Conservation (phyloP, 176 grass and related monocot species). For the Oryza nivara region DNA sequence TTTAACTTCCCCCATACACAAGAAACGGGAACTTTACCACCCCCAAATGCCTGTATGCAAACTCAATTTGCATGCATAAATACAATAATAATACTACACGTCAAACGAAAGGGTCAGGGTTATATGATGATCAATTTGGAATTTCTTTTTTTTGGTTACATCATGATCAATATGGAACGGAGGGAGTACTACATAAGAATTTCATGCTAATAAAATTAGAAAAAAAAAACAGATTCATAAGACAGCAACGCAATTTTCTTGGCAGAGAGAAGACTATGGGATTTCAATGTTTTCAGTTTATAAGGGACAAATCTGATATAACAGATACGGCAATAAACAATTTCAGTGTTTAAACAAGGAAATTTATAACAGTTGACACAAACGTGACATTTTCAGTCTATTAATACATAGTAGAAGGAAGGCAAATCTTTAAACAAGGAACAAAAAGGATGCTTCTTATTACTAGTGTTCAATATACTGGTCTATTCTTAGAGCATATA, state of each 20-base stretch:
- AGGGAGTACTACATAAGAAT: not conserved
- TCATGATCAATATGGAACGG: too few relatives aligned
- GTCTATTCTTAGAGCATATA: not conserved
- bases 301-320: constrained; percentile 5
- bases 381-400: not conserved
- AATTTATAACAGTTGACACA: constrained; percentile 7
- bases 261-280: not conserved
- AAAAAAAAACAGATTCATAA: not conserved
- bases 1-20: too few relatives aligned
- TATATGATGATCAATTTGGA: too few relatives aligned
- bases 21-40: too few relatives aligned
- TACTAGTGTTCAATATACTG: not conserved
- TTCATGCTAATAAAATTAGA: not conserved
- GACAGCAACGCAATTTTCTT: constrained; percentile 16
- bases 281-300: constrained; percentile 14
- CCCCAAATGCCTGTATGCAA: too few relatives aligned
- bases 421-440: not conserved
- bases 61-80: too few relatives aligned
- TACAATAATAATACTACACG: too few relatives aligned
- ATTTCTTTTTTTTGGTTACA: too few relatives aligned
- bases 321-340: not conserved
- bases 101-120: too few relatives aligned
- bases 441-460: not conserved
- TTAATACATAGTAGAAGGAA: not conserved
- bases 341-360: not conserved